Evolutionary conservation across 2,329 filamentous ascomycete genomes (phyloP), one percentile per base, ranked within the genome.

Genomic region (Blumeria hordei): DNA sequence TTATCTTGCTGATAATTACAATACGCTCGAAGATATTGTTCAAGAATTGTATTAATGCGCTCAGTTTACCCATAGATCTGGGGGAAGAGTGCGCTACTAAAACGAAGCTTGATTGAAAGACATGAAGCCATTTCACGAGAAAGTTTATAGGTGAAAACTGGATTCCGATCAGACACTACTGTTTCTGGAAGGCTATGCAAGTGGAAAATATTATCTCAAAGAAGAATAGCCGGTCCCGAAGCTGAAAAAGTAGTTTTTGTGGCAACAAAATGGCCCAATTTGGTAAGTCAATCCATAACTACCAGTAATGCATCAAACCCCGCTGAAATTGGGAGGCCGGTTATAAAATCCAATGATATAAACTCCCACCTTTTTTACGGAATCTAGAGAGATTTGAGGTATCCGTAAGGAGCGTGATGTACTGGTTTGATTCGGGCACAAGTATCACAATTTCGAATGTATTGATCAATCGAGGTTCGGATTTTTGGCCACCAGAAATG

Each of bases 11-110:
- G 21, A 35, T 58, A 50, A 9, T 55, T 57, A 5, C 56, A 41
- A 54, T 58, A 58, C 12, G n/a, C 53, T 28, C 37, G 6, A 3
- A 58, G 32, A 11, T 58, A 58, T 12, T 18, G 4, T 37, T 58
- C 32, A 7, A 58, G 5, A 34, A 43, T 56, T 6, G 55, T 8
- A 44, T 57, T 57, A 16, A 44, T 11, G 11, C 47, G 7, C 39
- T 57, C 51, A 37, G 4, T 56, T 34, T 55, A 7, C 4, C 52
- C 18, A 21, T 56, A 34, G 8, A 16, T 58, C 18, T 58, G 36
- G 0, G 33, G 52, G 11, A 58, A 16, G 34, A 60, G 57, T n/a
- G 32, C 32, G 7, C 51, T 59, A 28, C 34, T 28, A 7, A 39
- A 10, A 21, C n/a, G 33, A 12, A 33, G 14, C n/a, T n/a, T n/a